A percentile compares a stretch with the other conserved stretches of the same genome.
These are phyloP conservation scores for Bipolaris cookei DNA, from an alignment of 2,329 filamentous ascomycete species.

Conservation along the genomic window DNA sequence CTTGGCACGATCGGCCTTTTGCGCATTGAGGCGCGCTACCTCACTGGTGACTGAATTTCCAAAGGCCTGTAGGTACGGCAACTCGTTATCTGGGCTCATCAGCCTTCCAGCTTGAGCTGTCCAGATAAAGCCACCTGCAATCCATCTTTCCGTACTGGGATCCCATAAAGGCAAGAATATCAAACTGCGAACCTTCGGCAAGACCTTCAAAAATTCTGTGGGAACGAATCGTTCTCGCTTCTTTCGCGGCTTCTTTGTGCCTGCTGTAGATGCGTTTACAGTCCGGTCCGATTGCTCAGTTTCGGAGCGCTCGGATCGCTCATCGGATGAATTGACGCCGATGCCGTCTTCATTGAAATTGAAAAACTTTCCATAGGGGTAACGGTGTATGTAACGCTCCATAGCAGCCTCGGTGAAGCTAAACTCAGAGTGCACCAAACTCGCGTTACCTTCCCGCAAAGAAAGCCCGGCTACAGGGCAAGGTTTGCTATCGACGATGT, in stretches of 20 bases:
- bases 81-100: slow-evolving; percentile 42
- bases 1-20: slow-evolving; percentile 46
- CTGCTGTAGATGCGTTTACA: slow-evolving; percentile 13
- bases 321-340: slow-evolving; percentile 42
- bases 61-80: slow-evolving; percentile 45
- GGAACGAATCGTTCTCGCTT: slow-evolving; percentile 42
- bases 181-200: slow-evolving; percentile 45
- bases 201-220: slow-evolving; percentile 39
- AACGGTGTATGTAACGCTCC: slow-evolving; percentile 44
- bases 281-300: slow-evolving; percentile 39
- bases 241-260: slow-evolving; percentile 25
- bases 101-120: slow-evolving; percentile 38
- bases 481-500: slow-evolving; percentile 26
- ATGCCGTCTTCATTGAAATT: slow-evolving; percentile 43
- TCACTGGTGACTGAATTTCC: slow-evolving; percentile 45
- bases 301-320: slow-evolving; percentile 39
- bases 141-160: slow-evolving; percentile 41
- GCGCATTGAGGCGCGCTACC: slow-evolving; percentile 39
- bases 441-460: slow-evolving; percentile 25
- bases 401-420: slow-evolving; percentile 41
- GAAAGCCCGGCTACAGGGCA: slow-evolving; percentile 37
- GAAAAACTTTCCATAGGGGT: slow-evolving; percentile 46
- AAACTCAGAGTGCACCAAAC: slow-evolving; percentile 36
- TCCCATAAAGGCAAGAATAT: slow-evolving; percentile 50
- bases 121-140: slow-evolving; percentile 45